These are phyloP conservation scores for Beauveria sp. DNA, from an alignment of 2,329 filamentous ascomycete genomes.

Conservation along the genomic window DNA sequence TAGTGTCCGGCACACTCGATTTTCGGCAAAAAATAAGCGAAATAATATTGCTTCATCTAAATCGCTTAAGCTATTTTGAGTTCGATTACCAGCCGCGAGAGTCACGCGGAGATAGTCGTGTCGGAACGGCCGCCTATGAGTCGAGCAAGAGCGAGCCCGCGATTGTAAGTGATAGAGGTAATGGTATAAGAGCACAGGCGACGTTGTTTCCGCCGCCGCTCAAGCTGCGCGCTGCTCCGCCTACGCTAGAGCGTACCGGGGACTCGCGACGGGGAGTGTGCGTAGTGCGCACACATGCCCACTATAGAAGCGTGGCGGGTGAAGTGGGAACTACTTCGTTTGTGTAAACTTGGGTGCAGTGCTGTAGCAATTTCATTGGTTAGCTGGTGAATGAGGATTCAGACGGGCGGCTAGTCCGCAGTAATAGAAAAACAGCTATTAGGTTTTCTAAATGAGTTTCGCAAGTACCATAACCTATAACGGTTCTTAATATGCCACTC, in stretches of 20 bases:
- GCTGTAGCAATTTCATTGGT: neutral
- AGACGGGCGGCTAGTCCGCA: neutral
- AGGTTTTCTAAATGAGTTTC: neutral
- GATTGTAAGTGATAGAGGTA: neutral
- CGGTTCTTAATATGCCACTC: neutral
- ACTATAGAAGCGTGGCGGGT: neutral
- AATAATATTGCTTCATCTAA: neutral
- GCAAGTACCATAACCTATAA: neutral
- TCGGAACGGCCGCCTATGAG: neutral
- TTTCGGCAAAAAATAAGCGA: neutral
- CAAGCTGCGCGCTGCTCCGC: neutral
- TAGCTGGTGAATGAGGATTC: neutral
- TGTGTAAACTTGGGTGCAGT: neutral
- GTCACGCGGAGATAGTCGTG: neutral
- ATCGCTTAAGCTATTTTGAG: neutral
- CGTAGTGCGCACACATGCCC: neutral
- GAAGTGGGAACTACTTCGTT: neutral
- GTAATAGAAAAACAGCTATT: neutral
- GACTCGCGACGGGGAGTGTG: neutral
- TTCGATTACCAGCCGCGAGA: neutral
- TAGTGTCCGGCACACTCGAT: neutral
- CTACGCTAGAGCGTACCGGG: neutral
- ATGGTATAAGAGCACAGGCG: neutral
- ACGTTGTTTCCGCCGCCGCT: neutral
- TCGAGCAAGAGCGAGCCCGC: neutral